phyloP scores from a whole-genome alignment of 805 yeast genomes.

The Myxozyma neglecta region DNA sequence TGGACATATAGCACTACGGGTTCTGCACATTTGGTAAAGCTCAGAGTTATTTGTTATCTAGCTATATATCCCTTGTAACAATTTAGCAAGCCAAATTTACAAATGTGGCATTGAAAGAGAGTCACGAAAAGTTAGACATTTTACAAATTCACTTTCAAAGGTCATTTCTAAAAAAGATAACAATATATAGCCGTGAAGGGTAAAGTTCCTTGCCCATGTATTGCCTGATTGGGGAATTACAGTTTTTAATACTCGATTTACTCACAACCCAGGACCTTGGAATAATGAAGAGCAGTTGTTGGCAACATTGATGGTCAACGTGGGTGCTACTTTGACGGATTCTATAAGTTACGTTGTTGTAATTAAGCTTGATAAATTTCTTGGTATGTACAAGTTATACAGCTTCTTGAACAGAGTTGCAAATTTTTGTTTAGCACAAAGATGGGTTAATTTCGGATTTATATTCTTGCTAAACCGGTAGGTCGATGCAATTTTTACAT shows the following conservation, averaged over 20 bases:
- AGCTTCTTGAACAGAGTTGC: too few species aligned
- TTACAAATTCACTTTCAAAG: too few species aligned
- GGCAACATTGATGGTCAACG: constrained; percentile 46
- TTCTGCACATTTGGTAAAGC: too few species aligned
- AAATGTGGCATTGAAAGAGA: too few species aligned
- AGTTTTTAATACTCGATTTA: constrained; percentile 41
- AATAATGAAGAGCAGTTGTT: constrained; percentile 61
- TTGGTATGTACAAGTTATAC: constrained; percentile 10
- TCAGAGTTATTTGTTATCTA: too few species aligned
- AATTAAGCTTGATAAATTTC: constrained; percentile 20
- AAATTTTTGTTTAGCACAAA: background rate
- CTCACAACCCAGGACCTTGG: constrained; percentile 63
- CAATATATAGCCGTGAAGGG: constrained; percentile 35
- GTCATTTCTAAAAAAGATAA: too few species aligned
- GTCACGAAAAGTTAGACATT: too few species aligned
- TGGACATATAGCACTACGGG: too few species aligned
- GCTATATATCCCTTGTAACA: too few species aligned
- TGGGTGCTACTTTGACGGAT: constrained; percentile 25
- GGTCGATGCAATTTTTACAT: too few species aligned
- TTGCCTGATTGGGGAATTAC: constrained; percentile 25
- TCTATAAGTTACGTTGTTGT: constrained; percentile 49
- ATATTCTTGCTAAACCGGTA: constrained; percentile 49
- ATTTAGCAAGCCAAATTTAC: too few species aligned
- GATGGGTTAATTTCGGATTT: constrained; percentile 49
- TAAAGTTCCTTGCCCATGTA: constrained; percentile 40